Evolutionary conservation across 2,329 filamentous ascomycete species (phyloP).

Genomic region (Fusarium dlaminii): DNA sequence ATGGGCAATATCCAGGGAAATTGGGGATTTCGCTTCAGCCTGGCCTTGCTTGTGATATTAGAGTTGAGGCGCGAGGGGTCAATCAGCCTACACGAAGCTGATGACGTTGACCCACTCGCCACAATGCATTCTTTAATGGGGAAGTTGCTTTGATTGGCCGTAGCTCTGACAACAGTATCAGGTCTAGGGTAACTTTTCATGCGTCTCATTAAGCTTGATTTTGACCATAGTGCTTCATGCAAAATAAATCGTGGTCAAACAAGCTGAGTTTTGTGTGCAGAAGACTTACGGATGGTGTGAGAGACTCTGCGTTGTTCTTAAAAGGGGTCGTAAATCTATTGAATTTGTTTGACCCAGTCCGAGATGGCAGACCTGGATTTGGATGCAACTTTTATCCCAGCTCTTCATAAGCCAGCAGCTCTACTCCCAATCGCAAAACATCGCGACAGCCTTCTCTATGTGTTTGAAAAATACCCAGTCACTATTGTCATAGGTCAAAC

Average conservation of each 20-base stretch:
- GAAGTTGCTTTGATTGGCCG: constrained; percentile 16
- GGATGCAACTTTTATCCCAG: constrained; percentile 73
- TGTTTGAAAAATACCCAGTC: constrained; percentile 84
- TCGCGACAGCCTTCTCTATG: constrained; percentile 80
- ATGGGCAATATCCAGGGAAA: constrained; percentile 33
- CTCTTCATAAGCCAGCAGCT: constrained; percentile 84
- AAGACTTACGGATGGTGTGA: neutral
- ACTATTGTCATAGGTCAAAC: constrained; percentile 94
- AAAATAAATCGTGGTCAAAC: neutral
- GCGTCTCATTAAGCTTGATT: neutral
- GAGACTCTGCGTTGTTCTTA: neutral
- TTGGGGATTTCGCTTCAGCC: constrained; percentile 43
- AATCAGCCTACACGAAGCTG: constrained; percentile 44
- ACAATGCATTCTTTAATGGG: constrained; percentile 25
- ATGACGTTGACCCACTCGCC: constrained; percentile 53
- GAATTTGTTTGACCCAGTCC: neutral
- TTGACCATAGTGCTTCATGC: neutral
- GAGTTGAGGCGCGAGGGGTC: constrained; percentile 46
- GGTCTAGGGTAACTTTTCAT: constrained; percentile 27
- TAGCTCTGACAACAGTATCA: neutral
- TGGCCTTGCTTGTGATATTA: constrained; percentile 43
- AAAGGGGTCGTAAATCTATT: too few relatives aligned
- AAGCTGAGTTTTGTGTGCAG: neutral
- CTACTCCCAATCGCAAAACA: constrained; percentile 90
- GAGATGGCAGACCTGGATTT: constrained; percentile 67